These are phyloP conservation scores for Cryptosporidium viatorum DNA, from an alignment of 169 alveolate genomes.

Conservation along the genomic window DNA sequence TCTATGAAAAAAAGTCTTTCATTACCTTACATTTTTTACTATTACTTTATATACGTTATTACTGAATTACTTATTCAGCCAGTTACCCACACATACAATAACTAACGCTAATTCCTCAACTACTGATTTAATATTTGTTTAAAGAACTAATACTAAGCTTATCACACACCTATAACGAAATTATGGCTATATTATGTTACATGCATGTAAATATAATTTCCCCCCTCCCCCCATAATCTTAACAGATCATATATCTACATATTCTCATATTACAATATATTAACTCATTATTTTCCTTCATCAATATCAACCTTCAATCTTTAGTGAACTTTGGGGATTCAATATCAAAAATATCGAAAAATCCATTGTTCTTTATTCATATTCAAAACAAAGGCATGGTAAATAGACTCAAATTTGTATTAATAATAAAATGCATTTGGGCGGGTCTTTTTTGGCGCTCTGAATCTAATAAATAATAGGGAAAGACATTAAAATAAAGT, in stretches of 20 bases:
- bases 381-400: conserved; percentile 60
- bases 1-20: background rate
- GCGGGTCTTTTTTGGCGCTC: background rate
- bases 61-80: background rate
- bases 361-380: conserved; percentile 16
- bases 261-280: background rate
- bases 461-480: conserved; percentile 8
- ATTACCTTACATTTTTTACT: background rate
- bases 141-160: too few relatives aligned
- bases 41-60: too few relatives aligned
- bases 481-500: conserved; percentile 42
- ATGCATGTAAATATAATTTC: background rate
- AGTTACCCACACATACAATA: too few relatives aligned
- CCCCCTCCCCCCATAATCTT: background rate
- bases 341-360: conserved; percentile 33
- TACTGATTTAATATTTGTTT: too few relatives aligned
- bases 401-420: background rate
- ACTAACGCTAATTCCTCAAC: too few relatives aligned
- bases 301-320: background rate
- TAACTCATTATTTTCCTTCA: too few relatives aligned
- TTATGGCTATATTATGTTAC: background rate
- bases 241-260: background rate
- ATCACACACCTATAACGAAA: too few relatives aligned
- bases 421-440: background rate
- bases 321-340: conserved; percentile 69